Evolutionary conservation across 1,284 basidiomycete species (phyloP), one percentile per base, ranked within the genome.

Genomic region (Melampsora abietis-canadensis): DNA sequence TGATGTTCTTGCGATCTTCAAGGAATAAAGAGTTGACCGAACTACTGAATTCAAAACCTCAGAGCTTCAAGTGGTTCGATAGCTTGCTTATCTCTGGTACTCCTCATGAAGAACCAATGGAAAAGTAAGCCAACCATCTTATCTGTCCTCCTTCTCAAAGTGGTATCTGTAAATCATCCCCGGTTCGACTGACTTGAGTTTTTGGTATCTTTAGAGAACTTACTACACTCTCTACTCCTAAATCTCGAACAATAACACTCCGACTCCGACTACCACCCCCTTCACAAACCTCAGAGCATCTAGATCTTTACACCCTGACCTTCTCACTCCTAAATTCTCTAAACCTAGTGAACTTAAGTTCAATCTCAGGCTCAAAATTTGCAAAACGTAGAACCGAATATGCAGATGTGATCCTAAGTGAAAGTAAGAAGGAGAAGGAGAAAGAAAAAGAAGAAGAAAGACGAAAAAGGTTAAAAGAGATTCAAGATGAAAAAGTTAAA

Each of bases 1-100:
- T 37, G 37, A 37, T 37, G 12, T 15, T 17, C 27, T 15, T 57
- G 19, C 10, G 15, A 57, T 30, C 51, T 30, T 57, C 5, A 57
- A 74, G 72, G 46, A 66, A 27, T 46, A 74, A 47, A 44, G 65
- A 60, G 21, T 30, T 74, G 57, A 48, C 59, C 8, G 51, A 74
- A 30, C 46, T 46, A 37, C 31, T 74, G 24, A 64, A 62, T 15
- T 60, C 54, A 48, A 64, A 73, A 31, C 72, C 51, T 17, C 54
- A 48, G 44, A 66, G 51, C 44, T 31, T 74, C 14, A 51, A 60
- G 5, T 74, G 72, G 72, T 66, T 74, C 44, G 72, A 74, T 27
- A 66, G 57, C 59, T 40, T 74, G 21, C 34, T 74, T 15, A 54
- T 74, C 37, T 74, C 72, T 61, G 72, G 72, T 31, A 74, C 72